phyloP scores from a whole-genome alignment of 2,329 filamentous ascomycete species.

The Alternaria consortialis region DNA sequence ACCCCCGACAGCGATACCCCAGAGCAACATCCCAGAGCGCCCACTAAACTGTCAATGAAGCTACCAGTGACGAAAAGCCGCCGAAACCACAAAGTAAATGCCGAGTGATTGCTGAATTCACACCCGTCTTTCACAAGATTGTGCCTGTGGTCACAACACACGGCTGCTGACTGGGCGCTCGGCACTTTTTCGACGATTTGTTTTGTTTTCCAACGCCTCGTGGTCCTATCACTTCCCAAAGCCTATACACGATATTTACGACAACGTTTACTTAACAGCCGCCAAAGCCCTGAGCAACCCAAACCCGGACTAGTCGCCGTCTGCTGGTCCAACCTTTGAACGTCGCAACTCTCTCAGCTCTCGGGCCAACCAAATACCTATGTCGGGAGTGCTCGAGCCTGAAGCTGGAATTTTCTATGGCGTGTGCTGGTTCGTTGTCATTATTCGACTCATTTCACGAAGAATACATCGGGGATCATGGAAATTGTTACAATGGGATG shows the following conservation, averaged over 20 bases:
- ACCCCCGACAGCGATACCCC: slow-evolving; percentile 10
- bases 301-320: not conserved
- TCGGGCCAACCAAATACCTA: slow-evolving; percentile 14
- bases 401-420: slow-evolving; percentile 47
- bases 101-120: slow-evolving; percentile 13
- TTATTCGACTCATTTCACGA: slow-evolving; percentile 40
- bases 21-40: slow-evolving; percentile 18
- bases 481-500: slow-evolving; percentile 47
- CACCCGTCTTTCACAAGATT: not conserved
- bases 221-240: slow-evolving; percentile 14
- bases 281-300: slow-evolving; percentile 8
- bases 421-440: slow-evolving; percentile 46
- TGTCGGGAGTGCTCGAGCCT: slow-evolving; percentile 42
- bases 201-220: slow-evolving; percentile 7
- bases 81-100: slow-evolving; percentile 12
- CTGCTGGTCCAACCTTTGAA: slow-evolving; percentile 4
- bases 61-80: slow-evolving; percentile 2
- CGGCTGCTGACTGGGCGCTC: slow-evolving; percentile 7
- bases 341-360: slow-evolving; percentile 13
- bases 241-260: slow-evolving; percentile 7
- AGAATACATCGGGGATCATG: slow-evolving; percentile 44
- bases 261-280: not conserved
- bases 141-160: slow-evolving; percentile 5
- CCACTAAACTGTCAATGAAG: slow-evolving; percentile 3
- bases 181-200: slow-evolving; percentile 4